These are phyloP conservation scores for Monascus purpureus DNA, from an alignment of 495 filamentous ascomycete species.

Conservation along the genomic window DNA sequence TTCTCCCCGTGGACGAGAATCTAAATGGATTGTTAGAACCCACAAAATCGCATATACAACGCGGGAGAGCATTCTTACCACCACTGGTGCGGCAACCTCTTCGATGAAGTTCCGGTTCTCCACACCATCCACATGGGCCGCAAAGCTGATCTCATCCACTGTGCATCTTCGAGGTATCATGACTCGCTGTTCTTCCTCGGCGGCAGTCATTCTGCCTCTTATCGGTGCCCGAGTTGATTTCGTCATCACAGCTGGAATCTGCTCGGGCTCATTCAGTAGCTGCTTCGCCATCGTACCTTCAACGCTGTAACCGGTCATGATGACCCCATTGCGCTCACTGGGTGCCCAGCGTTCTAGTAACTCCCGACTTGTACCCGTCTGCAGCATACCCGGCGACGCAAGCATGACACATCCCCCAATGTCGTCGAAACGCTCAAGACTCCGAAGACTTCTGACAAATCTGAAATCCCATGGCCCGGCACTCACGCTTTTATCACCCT, in stretches of 20 bases:
- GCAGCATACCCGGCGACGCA: constrained; percentile 91
- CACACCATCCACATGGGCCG: constrained; percentile 90
- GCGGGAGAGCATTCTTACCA: constrained; percentile 43
- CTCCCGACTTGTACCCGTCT: constrained; percentile 86
- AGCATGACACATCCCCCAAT: constrained; percentile 94
- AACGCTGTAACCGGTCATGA: constrained; percentile 95
- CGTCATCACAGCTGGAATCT: constrained; percentile 87
- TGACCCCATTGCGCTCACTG: constrained; percentile 84
- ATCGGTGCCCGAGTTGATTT: constrained; percentile 43
- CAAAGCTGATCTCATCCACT: constrained; percentile 85
- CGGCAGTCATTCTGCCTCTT: constrained; percentile 31
- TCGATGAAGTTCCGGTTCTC: constrained; percentile 95
- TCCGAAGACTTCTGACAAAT: constrained; percentile 79
- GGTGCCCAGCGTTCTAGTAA: constrained; percentile 92
- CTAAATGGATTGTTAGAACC: constrained; percentile 22
- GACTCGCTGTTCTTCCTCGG: constrained; percentile 54
- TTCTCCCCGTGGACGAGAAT: constrained; percentile 95
- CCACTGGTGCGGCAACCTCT: constrained; percentile 76
- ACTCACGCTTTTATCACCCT: constrained; percentile 51
- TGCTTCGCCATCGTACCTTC: constrained; percentile 98
- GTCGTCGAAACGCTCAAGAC: constrained; percentile 89
- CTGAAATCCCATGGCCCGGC: constrained; percentile 94
- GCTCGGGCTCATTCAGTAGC: constrained; percentile 82
- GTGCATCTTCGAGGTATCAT: constrained; percentile 90
- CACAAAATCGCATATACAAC: neutral